Evolutionary conservation across 73 alveolate species (phyloP).

Genomic region (Loxodes magnus): DNA sequence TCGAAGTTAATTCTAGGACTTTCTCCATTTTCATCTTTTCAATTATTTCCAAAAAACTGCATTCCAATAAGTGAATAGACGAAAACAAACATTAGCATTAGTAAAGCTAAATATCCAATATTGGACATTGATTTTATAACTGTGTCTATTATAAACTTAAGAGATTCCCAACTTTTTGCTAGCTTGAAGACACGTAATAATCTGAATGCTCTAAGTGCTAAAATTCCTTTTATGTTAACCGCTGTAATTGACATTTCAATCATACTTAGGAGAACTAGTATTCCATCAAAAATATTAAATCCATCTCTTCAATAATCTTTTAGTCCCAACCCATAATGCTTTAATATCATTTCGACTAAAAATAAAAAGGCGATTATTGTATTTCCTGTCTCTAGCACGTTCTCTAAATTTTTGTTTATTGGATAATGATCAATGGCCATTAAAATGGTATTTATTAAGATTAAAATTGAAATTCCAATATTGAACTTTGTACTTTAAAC

Average conservation of each 20-base stretch:
- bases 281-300: conserved; percentile 26
- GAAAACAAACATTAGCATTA: conserved; percentile 74
- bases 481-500: neutral
- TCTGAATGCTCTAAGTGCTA: conserved; percentile 52
- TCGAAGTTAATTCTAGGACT: conserved; percentile 28
- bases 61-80: conserved; percentile 87
- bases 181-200: conserved; percentile 35
- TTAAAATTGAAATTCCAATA: neutral
- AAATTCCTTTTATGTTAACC: conserved; percentile 17
- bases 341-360: conserved; percentile 30
- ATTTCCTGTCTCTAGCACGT: conserved; percentile 11
- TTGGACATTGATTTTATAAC: conserved; percentile 9
- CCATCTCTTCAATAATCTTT: conserved; percentile 15
- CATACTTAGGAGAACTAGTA: conserved; percentile 4
- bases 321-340: conserved; percentile 29
- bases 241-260: conserved; percentile 12
- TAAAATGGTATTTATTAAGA: conserved; percentile 28
- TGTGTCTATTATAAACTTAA: conserved; percentile 14
- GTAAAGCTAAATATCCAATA: conserved; percentile 62
- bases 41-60: conserved; percentile 86
- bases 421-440: conserved; percentile 36
- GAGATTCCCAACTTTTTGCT: conserved; percentile 32
- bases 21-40: conserved; percentile 24
- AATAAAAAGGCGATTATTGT: conserved; percentile 15
- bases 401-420: conserved; percentile 8